Evolutionary conservation across 2,329 filamentous ascomycete species (phyloP).

Genomic region (Cordyceps pruinosa): DNA sequence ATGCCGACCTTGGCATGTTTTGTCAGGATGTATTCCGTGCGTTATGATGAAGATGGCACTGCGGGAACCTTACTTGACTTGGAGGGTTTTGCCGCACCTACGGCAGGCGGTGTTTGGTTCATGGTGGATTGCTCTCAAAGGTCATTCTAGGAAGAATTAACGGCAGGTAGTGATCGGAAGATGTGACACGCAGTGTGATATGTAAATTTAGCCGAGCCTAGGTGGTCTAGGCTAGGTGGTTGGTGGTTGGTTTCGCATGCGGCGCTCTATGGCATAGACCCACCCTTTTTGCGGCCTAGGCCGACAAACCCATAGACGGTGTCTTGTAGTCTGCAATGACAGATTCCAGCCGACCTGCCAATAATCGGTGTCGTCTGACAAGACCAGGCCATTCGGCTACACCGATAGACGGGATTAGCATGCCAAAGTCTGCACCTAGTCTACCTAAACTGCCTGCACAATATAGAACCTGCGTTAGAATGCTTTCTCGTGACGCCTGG

Average conservation of each 20-base stretch:
- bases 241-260: background rate
- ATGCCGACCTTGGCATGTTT: constrained; percentile 58
- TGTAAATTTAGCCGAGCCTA: background rate
- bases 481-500: constrained; percentile 71
- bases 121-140: background rate
- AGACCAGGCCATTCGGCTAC: constrained; percentile 78
- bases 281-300: constrained; percentile 1
- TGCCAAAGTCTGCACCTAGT: constrained; percentile 85
- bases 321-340: constrained; percentile 50
- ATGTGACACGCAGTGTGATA: background rate
- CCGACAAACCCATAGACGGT: background rate
- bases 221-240: background rate
- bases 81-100: background rate
- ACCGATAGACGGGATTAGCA: constrained; percentile 61
- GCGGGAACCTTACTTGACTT: constrained; percentile 7
- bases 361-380: constrained; percentile 77
- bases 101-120: background rate
- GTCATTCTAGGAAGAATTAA: background rate
- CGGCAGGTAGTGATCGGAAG: background rate
- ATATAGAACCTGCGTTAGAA: constrained; percentile 88
- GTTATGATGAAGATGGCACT: too few species aligned
- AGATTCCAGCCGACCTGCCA: constrained; percentile 71
- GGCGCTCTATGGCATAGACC: background rate
- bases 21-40: background rate
- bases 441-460: constrained; percentile 86